phyloP scores from a whole-genome alignment of 202 grass and related monocot genomes.

The Musa balbisiana region DNA sequence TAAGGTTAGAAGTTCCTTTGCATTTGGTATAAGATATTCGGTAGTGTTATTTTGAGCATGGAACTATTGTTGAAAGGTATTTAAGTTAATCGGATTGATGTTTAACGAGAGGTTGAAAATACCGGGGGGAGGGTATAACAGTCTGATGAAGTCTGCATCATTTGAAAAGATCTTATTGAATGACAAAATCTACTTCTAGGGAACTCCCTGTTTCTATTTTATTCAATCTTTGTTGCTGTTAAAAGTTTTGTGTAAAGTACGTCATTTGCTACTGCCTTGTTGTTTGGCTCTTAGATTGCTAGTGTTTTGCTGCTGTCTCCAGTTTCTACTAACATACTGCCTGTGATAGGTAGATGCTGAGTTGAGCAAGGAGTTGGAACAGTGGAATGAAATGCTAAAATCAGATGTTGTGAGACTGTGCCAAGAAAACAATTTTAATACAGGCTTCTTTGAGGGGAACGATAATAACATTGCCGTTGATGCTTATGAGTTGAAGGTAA shows the following conservation, averaged over 20 bases:
- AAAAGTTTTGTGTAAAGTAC: too few relatives aligned
- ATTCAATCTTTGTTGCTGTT: too few relatives aligned
- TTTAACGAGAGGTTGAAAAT: too few relatives aligned
- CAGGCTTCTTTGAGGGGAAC: slow-evolving; percentile 85
- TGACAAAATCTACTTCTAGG: too few relatives aligned
- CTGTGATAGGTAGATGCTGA: slow-evolving; percentile 57
- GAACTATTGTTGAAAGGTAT: too few relatives aligned
- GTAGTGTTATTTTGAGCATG: neutral
- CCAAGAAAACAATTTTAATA: slow-evolving; percentile 79
- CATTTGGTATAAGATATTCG: slow-evolving; percentile 6
- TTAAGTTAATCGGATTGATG: too few relatives aligned
- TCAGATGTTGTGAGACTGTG: slow-evolving; percentile 75
- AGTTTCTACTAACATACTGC: slow-evolving; percentile 7
- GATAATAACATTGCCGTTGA: slow-evolving; percentile 68
- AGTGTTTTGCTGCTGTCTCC: slow-evolving; percentile 2
- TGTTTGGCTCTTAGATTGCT: neutral
- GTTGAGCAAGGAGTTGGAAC: slow-evolving; percentile 88
- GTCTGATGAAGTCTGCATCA: too few relatives aligned
- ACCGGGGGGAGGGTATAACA: too few relatives aligned
- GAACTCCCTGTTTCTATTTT: too few relatives aligned
- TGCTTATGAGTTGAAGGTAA: slow-evolving; percentile 97
- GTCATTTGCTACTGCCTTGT: too few relatives aligned
- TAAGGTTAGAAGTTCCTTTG: slow-evolving; percentile 52
- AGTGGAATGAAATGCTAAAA: slow-evolving; percentile 83
- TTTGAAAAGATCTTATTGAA: too few relatives aligned